Evolutionary conservation across 2,329 filamentous ascomycete species (phyloP).

Genomic region (Stagonosporopsis vannaccii): DNA sequence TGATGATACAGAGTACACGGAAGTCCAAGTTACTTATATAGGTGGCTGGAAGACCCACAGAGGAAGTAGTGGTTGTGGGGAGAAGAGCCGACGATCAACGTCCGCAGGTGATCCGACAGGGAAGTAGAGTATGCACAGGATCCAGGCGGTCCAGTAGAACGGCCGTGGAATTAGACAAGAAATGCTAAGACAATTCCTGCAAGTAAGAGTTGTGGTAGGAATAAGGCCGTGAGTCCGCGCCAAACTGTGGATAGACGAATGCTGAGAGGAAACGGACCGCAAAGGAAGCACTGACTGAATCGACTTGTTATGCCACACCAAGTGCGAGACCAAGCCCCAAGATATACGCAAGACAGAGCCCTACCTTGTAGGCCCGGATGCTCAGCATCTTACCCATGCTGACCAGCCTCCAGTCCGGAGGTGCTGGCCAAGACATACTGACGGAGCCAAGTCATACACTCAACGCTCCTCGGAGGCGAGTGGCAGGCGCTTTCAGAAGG

Average conservation of each 20-base stretch:
- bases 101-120: conserved; percentile 11
- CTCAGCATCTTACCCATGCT: conserved; percentile 12
- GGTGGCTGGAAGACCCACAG: conserved; percentile 7
- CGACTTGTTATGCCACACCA: conserved; percentile 1
- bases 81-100: conserved; percentile 24
- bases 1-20: not conserved
- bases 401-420: conserved; percentile 15
- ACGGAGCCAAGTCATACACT: conserved; percentile 39
- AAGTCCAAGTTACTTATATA: conserved; percentile 10
- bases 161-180: conserved; percentile 22
- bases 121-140: conserved; percentile 18
- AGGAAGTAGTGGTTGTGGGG: conserved; percentile 3
- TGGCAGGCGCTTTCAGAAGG: conserved; percentile 18
- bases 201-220: conserved; percentile 7
- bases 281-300: conserved; percentile 7
- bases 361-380: conserved; percentile 7
- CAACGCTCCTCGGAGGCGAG: conserved; percentile 17
- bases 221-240: conserved; percentile 13
- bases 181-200: conserved; percentile 12
- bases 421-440: conserved; percentile 30
- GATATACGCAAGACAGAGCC: conserved; percentile 19
- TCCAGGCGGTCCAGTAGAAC: conserved; percentile 21
- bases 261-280: conserved; percentile 24
- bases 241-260: conserved; percentile 15
- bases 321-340: conserved; percentile 21